Evolutionary conservation across 176 grass and related monocot species (phyloP).

Genomic region (Cenchrus americanus): DNA sequence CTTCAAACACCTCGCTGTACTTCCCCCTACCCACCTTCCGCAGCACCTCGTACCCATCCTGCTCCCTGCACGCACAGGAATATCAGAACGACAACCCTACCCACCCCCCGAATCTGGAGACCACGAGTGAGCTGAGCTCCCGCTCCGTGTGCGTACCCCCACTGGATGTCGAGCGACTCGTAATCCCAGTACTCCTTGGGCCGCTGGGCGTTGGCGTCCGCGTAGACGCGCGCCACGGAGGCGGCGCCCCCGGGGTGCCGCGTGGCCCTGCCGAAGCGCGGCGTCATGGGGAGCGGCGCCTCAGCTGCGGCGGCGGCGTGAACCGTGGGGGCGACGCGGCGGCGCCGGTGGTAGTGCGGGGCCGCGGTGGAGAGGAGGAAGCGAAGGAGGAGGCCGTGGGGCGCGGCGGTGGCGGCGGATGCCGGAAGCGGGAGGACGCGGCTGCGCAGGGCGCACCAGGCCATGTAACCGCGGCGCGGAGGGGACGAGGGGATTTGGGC

Average conservation of each 20-base stretch:
- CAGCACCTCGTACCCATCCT: constrained; percentile 40
- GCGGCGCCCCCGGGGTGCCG: constrained; percentile 52
- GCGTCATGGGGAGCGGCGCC: constrained; percentile 54
- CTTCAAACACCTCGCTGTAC: too few relatives aligned
- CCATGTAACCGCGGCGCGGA: constrained; percentile 50
- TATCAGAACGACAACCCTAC: constrained; percentile 9
- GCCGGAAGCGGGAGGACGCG: constrained; percentile 38
- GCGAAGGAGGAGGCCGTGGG: constrained; percentile 42
- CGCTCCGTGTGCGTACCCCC: constrained; percentile 58
- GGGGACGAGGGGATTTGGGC: not conserved
- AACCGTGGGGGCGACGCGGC: constrained; percentile 27
- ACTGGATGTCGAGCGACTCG: constrained; percentile 80
- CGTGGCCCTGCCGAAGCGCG: constrained; percentile 58
- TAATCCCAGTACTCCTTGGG: constrained; percentile 95
- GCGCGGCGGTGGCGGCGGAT: constrained; percentile 32
- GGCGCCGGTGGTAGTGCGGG: constrained; percentile 32
- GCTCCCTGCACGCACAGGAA: constrained; percentile 53
- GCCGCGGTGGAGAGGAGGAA: constrained; percentile 40
- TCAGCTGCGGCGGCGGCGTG: constrained; percentile 32
- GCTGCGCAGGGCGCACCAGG: constrained; percentile 59
- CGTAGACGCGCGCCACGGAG: constrained; percentile 69
- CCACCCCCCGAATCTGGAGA: constrained; percentile 2
- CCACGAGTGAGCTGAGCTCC: not conserved
- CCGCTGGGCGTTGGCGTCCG: constrained; percentile 68
- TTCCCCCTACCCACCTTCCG: too few relatives aligned